Base-by-base conservation (phyloP, 2,329 filamentous ascomycete species). In the Eutypa lata region DNA sequence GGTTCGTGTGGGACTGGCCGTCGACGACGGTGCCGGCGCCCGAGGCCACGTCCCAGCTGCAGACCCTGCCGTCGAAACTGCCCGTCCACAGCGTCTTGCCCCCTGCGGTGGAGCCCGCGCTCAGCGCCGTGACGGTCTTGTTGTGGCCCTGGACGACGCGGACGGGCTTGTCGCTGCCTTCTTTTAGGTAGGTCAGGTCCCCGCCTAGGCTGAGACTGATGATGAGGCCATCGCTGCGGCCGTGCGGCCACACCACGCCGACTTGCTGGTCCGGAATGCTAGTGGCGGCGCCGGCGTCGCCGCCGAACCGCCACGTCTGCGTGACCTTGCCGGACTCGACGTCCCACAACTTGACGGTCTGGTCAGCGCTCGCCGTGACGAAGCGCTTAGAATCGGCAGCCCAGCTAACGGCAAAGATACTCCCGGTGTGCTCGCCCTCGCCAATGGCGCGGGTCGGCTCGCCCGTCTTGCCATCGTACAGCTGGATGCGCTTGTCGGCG, bases 391-490 rank as follows among this genome's bases (percentile, higher is more conserved):
- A 91, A 68, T 97, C 91, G 55, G 84, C 84, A 1, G 90, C 83
- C 94, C 94, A 99, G 18, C 90, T 91, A 5, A 97, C 86, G 21
- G 88, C 87, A 66, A 97, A 96, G 53, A 99, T 94, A 68, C 91
- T 96, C 47, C 94, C 94, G 6, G 86, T 93, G 70, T 99, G 94
- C n/a, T 84, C 87, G 59, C 84, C 87, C 59, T 93, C 87, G 10
- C 88, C 89, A 62, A 99, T 87, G 61, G 90, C 81, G 54, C 77
- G 82, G 44, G 85, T 89, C 1, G 88, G 81, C 67, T 96, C 91
- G 28, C 94, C 94, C 16, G 91, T 96, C 80, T 96, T 96, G 57
- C 93, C 94, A 68, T 99, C 91, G 68, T 97, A 99, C 10, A 99
- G 77, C 78, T 94, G 95, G 59, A 99, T 96, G 67, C 84, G 85